Evolutionary conservation across 805 yeast species (phyloP), one percentile per base, ranked within the genome.

Genomic region (Pichia paraexigua): DNA sequence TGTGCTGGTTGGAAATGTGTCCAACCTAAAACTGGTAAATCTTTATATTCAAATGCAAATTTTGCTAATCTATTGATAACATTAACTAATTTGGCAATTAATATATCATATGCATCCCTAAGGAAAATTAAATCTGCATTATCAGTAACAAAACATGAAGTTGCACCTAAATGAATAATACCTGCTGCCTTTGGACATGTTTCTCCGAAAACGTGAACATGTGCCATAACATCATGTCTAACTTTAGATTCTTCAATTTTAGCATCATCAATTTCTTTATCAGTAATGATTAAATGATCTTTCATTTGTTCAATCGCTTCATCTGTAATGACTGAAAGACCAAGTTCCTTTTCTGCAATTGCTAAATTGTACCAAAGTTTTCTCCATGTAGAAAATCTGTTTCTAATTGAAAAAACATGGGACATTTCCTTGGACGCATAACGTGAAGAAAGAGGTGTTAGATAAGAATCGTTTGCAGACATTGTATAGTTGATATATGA

Each of bases 1-100:
- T 94, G 99, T 49, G 99, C 99, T 17, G 99, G 99, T 76, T 94
- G 99, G 82, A 94, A 94, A 72, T 94, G 99, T 52, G 99, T 94
- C 98, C 98, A 94, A 37, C 99, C 99, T 59, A 94, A 78, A 43
- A 91, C 97, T 39, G 99, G 98, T 71, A 91, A 71, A 70, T 94
- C 98, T 74, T 94, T 94, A 77, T 92, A 81, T 69, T 87, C 82
- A 57, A 89, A 67, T 45, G 99, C 98, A 69, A 94, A 94, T 67
- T 86, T 74, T 54, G 89, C 71, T 67, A 94, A 76, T 71, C 96
- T 81, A 76, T 91, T 85, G 62, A 94, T 94, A 58, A 94, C 98
- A 63, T 94, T 94, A 62, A 90, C 98, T 61, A 94, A 79, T 72
- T 94, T 94, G 57, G 96, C 97, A 67, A 94, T 90, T 62, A 94